Conservation (phyloP, 305 asterid species). For the Fraxinus floribunda region DNA sequence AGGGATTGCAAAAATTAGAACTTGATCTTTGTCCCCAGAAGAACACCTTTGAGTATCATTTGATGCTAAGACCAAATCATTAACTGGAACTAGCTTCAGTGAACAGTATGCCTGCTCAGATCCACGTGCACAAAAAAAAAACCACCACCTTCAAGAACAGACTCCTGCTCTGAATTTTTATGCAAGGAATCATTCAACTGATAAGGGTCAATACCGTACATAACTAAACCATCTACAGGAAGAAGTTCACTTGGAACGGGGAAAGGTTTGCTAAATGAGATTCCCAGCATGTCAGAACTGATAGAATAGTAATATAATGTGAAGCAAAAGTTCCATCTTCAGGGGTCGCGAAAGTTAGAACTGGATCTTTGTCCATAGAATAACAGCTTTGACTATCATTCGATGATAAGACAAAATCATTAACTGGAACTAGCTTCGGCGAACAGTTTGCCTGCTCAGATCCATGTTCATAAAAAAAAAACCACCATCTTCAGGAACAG, state of each 20-base stretch:
- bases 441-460: constrained; percentile 42
- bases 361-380: constrained; percentile 30
- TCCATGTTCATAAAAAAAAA: constrained; percentile 37
- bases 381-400: constrained; percentile 38
- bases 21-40: constrained; percentile 27
- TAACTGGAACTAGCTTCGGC: constrained; percentile 45
- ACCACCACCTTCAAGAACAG: constrained; percentile 35
- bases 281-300: constrained; percentile 30
- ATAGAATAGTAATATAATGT: constrained; percentile 37
- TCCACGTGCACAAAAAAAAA: constrained; percentile 36
- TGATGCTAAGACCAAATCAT: constrained; percentile 51
- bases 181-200: constrained; percentile 42
- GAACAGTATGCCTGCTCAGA: constrained; percentile 42
- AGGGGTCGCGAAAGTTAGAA: not conserved
- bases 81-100: constrained; percentile 51
- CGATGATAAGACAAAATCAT: constrained; percentile 52
- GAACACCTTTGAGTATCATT: constrained; percentile 38
- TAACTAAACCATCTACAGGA: constrained; percentile 37
- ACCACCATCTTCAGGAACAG: constrained; percentile 34
- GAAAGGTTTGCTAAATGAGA: constrained; percentile 32
- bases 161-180: constrained; percentile 39
- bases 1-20: constrained; percentile 14
- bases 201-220: constrained; percentile 37
- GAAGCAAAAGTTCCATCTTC: constrained; percentile 45
- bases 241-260: constrained; percentile 42